phyloP scores from a whole-genome alignment of 2,329 filamentous ascomycete species.

The Alternaria viburni region DNA sequence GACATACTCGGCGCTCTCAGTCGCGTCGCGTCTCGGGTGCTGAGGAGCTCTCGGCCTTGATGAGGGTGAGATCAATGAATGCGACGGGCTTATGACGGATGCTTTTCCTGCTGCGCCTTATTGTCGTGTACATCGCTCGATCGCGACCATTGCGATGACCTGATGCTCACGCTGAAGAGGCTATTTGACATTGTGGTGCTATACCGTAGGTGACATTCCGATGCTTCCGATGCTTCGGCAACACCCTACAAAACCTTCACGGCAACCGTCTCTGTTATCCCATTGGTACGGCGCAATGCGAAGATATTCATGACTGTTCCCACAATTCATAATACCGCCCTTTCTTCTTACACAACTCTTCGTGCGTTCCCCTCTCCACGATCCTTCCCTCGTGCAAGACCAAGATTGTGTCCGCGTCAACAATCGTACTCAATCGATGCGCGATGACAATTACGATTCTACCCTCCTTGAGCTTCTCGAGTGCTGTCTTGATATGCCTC shows the following conservation, averaged over 20 bases:
- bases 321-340: background rate
- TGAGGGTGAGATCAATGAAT: background rate
- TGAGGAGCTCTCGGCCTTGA: background rate
- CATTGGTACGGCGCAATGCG: background rate
- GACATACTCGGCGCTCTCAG: background rate
- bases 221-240: background rate
- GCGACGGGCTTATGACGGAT: background rate
- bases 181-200: background rate
- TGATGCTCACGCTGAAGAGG: background rate
- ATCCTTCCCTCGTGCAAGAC: constrained; percentile 12
- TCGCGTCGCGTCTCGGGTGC: background rate
- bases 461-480: constrained; percentile 60
- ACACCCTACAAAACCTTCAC: background rate
- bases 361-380: constrained; percentile 15
- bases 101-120: background rate
- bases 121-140: background rate
- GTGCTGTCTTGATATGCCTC: constrained; percentile 66
- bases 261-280: background rate
- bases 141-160: background rate
- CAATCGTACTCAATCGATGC: constrained; percentile 82
- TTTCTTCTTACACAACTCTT: background rate
- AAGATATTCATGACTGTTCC: background rate
- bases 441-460: constrained; percentile 71
- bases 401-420: constrained; percentile 66
- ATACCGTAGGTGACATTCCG: background rate